Percentiles rank a stretch among this genome's conserved stretches.
Evolutionary conservation across 2,329 filamentous ascomycete species (phyloP).

Genomic region (Paramyrothecium roridum): DNA sequence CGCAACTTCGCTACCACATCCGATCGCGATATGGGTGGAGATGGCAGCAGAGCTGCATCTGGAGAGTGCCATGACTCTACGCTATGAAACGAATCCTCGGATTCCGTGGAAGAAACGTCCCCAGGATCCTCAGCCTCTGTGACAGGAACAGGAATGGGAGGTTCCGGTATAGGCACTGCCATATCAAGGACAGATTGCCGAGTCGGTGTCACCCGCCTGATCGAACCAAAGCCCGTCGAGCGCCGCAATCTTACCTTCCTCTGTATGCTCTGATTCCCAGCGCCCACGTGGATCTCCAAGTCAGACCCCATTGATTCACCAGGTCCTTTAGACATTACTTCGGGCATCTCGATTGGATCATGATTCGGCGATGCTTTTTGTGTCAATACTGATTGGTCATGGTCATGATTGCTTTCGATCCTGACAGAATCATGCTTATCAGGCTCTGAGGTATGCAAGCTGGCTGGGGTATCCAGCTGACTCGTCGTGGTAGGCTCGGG

Average conservation of each 20-base stretch:
- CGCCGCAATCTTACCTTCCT: conserved; percentile 27
- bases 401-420: no score
- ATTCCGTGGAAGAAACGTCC: conserved; percentile 22
- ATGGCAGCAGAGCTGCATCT: conserved; percentile 32
- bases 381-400: no score
- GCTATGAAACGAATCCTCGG: conserved; percentile 52
- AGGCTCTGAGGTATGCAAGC: no score
- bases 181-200: conserved; percentile 23
- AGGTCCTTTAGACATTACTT: no score
- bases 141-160: not conserved
- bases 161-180: not conserved
- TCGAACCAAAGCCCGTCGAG: conserved; percentile 22
- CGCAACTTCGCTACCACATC: conserved; percentile 28
- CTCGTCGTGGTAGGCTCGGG: no score
- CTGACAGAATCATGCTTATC: no score
- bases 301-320: no score
- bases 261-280: conserved; percentile 18
- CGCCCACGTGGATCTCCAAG: conserved; percentile 28
- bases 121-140: not conserved
- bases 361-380: no score
- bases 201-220: conserved; percentile 23
- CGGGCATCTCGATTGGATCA: no score
- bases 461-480: no score
- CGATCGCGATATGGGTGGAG: conserved; percentile 38
- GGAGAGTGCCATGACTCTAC: conserved; percentile 50